Evolutionary conservation across 208 protist genomes (phyloP), one percentile per base, ranked within the genome.

Genomic region (Leishmania martiniquensis): DNA sequence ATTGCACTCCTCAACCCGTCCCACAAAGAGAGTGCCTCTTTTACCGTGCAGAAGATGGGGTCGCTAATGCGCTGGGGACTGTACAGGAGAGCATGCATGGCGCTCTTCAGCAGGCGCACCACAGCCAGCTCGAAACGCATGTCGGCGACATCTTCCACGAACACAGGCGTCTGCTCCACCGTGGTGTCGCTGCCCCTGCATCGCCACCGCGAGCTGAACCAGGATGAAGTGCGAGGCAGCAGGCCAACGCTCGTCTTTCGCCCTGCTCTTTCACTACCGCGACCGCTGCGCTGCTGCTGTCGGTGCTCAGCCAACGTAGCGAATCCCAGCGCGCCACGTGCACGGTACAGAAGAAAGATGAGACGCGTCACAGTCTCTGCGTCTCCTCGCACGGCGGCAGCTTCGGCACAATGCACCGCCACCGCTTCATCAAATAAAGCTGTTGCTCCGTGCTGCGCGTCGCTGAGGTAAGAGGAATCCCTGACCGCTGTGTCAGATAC

Each of bases 311-410:
- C 72, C 34, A 84, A 57, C 20, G 79, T 79, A 25, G 77, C 39
- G 29, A 72, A 75, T 17, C 77, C 84, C 9, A 93, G 65, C 1
- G 81, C 80, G 17, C 89, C 91, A 47, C 78, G 76, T 49, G 60
- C 83, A 55, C 85, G 89, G 76, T 92, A 93, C 42, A 95, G 68
- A 4, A 95, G 72, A 82, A 93, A 91, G 44, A 91, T 92, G 62
- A 95, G 83, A 10, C 91, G 87, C 59, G 89, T 85, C 34, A 95
- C 87, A 3, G 82, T 89, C 52, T 95, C 89, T 3, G 85, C 60
- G 75, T 95, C 91, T 0, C 91, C 89, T 39, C 73, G 77, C 39
- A 85, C 51, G 17, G 89, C 91, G 2, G 89, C 89, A 4, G 77
- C 85, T 73, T 95, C 91, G n/a, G 91, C 91, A 67, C 85, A 92